A percentile compares a stretch with the other conserved stretches of the same genome.
phyloP scores from a whole-genome alignment of 306 rosid genomes.

The Prunus armeniaca region DNA sequence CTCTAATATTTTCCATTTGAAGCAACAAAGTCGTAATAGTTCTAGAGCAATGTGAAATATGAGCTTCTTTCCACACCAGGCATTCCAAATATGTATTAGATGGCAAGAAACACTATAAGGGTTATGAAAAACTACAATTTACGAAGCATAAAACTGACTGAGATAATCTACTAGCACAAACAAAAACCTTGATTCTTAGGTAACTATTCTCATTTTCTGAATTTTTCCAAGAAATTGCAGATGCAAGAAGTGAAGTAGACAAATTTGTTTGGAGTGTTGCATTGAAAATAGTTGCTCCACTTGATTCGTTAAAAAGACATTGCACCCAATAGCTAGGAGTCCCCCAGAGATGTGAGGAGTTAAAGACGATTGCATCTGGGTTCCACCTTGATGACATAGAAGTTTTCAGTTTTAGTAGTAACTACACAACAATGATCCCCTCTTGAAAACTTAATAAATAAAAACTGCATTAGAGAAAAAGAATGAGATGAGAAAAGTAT shows the following conservation, averaged over 20 bases:
- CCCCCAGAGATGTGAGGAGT: conserved; percentile 45
- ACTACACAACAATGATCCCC: no score
- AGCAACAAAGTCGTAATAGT: neutral
- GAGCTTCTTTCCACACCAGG: neutral
- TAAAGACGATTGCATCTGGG: no score
- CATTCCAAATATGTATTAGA: neutral
- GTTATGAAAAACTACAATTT: neutral
- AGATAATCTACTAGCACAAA: neutral
- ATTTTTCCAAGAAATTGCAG: conserved; percentile 56
- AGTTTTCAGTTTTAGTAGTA: no score
- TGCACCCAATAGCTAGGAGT: conserved; percentile 98
- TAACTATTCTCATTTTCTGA: conserved; percentile 24
- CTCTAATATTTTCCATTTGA: no score
- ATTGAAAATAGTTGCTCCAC: conserved; percentile 75
- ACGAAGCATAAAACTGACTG: neutral
- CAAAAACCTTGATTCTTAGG: conserved; percentile 63
- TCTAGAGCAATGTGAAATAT: neutral
- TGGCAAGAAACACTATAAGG: neutral
- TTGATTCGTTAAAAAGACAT: conserved; percentile 56
- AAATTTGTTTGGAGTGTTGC: conserved; percentile 44
- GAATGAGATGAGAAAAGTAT: no score
- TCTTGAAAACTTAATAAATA: no score
- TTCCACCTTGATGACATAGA: no score
- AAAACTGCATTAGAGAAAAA: no score
- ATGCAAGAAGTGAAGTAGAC: conserved; percentile 43